Base-by-base conservation (phyloP, 495 filamentous ascomycete species). In the Penicillium egyptiacum region DNA sequence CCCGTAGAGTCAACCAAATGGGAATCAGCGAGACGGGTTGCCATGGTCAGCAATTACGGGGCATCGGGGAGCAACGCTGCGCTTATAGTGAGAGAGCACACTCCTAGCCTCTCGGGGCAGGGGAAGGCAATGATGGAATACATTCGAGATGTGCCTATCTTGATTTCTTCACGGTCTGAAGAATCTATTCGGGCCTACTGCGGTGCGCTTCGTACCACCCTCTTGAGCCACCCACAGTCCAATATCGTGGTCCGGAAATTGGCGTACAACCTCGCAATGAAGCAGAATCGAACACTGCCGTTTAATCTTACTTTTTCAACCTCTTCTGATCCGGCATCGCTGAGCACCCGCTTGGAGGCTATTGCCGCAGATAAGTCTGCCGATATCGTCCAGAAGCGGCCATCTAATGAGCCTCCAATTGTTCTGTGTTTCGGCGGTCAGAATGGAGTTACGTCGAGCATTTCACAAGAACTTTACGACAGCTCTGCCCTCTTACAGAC, bases 21-120 rank as follows among this genome's bases (percentile, higher is more conserved):
- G 71, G 48, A 62, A 11, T 44, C 58, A 3, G 35, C 50, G 12
- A 58, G 56, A 39, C 58, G 62, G 5, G 58, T 63, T 1, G 77
- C 76, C 0, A 40, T 71, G 1, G 67, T 81, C 41, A 81, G 76
- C 56, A 81, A 77, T 52, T 83, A 83, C 45, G 80, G 80, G 6
- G 80, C 79, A 0, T 70, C 76, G 0, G 79, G 80, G 3, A 73
- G 65, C 35, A 83, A 80, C 58, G 74, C 73, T 37, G 73, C 79
- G 0, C 64, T 81, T 45, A 54, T 83, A 9, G 57, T 80, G 5
- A 51, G 57, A 1, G 55, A 58, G 5, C 35, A 46, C 23, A 55
- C 25, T 2, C 19, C 16, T 55, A 43, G 26, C 26, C 26, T 28
- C 1, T 28, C 26, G 26, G 26, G 26, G 6, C 26, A 28, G 26